Conservation (phyloP, 2,329 filamentous ascomycete species). For the Cordyceps pruinosa region DNA sequence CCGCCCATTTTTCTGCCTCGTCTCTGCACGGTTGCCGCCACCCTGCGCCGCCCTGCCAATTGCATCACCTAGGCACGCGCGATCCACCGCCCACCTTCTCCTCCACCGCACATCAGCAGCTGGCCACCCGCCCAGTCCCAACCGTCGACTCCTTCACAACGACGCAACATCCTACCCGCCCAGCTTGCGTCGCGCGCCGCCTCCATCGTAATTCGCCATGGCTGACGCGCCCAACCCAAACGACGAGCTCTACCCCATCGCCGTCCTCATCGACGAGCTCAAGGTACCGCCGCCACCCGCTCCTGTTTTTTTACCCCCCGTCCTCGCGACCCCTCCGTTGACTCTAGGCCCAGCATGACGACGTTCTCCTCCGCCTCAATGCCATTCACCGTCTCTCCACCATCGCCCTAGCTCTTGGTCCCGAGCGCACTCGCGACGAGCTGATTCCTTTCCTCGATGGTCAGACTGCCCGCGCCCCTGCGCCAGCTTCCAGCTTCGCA, state of each 20-base stretch:
- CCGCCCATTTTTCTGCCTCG: background rate
- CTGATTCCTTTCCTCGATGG: slow-evolving; percentile 98
- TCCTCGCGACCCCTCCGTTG: slow-evolving; percentile 19
- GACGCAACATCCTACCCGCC: background rate
- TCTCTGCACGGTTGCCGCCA: background rate
- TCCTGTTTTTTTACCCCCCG: slow-evolving; percentile 16
- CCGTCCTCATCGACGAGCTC: slow-evolving; percentile 97
- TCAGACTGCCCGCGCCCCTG: slow-evolving; percentile 43
- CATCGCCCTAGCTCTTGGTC: slow-evolving; percentile 90
- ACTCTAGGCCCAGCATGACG: slow-evolving; percentile 68
- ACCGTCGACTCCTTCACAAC: slow-evolving; percentile 6
- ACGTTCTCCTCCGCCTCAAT: slow-evolving; percentile 95
- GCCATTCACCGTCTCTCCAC: slow-evolving; percentile 97
- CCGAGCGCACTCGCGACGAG: slow-evolving; percentile 95
- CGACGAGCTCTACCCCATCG: slow-evolving; percentile 99
- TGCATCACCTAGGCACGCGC: slow-evolving; percentile 24
- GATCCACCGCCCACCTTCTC: slow-evolving; percentile 20
- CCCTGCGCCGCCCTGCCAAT: slow-evolving; percentile 13
- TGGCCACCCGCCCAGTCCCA: slow-evolving; percentile 5
- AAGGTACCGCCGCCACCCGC: slow-evolving; percentile 58
- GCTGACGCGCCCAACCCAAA: slow-evolving; percentile 81
- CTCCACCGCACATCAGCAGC: slow-evolving; percentile 13
- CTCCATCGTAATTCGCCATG: slow-evolving; percentile 54
- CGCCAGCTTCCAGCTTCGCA: slow-evolving; percentile 13
- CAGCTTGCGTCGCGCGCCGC: slow-evolving; percentile 11